phyloP scores from a whole-genome alignment of 768 basidiomycete species.

The Russula sp. region DNA sequence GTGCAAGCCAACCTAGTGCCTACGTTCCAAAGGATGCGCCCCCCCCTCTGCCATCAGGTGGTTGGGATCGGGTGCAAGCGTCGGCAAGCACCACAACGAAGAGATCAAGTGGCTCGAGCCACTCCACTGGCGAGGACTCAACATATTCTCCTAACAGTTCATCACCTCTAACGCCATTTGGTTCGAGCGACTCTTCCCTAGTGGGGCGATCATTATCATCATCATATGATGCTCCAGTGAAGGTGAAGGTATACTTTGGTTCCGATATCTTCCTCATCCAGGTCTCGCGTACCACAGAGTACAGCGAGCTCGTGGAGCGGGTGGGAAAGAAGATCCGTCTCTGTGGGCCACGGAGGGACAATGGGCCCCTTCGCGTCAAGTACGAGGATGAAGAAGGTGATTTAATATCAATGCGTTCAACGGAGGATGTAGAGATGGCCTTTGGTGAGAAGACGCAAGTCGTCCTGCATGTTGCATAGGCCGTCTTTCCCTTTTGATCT shows the following conservation, averaged over 20 bases:
- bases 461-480: constrained; percentile 70
- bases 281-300: constrained; percentile 73
- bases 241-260: constrained; percentile 91
- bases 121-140: constrained; percentile 74
- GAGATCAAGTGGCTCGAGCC: constrained; percentile 79
- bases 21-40: constrained; percentile 52
- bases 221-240: constrained; percentile 58
- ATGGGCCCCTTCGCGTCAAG: constrained; percentile 76
- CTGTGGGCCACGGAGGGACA: constrained; percentile 75
- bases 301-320: constrained; percentile 77
- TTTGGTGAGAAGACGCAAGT: constrained; percentile 86
- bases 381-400: constrained; percentile 93
- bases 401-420: constrained; percentile 78
- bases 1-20: constrained; percentile 71
- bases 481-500: constrained; percentile 1
- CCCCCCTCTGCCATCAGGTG: constrained; percentile 43
- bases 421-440: constrained; percentile 92
- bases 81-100: constrained; percentile 42
- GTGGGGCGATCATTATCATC: constrained; percentile 40
- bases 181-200: constrained; percentile 80
- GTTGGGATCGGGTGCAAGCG: constrained; percentile 45
- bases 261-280: constrained; percentile 95
- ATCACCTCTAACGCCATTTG: constrained; percentile 85
- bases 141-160: constrained; percentile 80
- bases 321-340: constrained; percentile 90